A percentile compares a stretch with the other conserved stretches of the same genome.
phyloP scores from a whole-genome alignment of 257 asterid species.

The Solanum tarapatanum region DNA sequence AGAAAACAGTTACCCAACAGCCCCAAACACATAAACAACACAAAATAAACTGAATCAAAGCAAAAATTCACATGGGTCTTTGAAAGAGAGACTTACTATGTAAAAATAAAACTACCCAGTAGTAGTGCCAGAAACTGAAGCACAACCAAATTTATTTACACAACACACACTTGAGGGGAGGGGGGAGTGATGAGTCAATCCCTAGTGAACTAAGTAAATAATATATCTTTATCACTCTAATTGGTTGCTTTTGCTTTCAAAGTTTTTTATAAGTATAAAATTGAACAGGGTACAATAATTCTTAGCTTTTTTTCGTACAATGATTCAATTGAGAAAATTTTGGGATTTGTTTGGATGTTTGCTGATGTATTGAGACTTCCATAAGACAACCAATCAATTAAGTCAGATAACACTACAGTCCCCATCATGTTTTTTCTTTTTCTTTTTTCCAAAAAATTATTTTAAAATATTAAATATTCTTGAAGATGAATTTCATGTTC shows the following conservation, averaged over 20 bases:
- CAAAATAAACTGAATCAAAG: neutral
- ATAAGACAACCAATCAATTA: neutral
- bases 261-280: neutral
- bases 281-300: neutral
- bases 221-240: neutral
- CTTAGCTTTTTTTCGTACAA: neutral
- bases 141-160: neutral
- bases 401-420: neutral
- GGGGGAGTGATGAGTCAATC: neutral
- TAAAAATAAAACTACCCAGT: neutral
- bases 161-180: neutral
- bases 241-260: neutral
- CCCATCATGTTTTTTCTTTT: neutral
- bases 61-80: neutral
- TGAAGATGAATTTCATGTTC: neutral
- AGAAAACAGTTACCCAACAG: neutral
- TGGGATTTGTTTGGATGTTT: neutral
- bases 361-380: neutral
- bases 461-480: neutral
- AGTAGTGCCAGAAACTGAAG: neutral
- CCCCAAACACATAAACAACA: neutral
- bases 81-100: neutral
- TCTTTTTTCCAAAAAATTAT: neutral
- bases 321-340: neutral
- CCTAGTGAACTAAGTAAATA: neutral